Evolutionary conservation across 805 yeast genomes (phyloP), one percentile per base, ranked within the genome.

Genomic region (Wickerhamia fluorescens): DNA sequence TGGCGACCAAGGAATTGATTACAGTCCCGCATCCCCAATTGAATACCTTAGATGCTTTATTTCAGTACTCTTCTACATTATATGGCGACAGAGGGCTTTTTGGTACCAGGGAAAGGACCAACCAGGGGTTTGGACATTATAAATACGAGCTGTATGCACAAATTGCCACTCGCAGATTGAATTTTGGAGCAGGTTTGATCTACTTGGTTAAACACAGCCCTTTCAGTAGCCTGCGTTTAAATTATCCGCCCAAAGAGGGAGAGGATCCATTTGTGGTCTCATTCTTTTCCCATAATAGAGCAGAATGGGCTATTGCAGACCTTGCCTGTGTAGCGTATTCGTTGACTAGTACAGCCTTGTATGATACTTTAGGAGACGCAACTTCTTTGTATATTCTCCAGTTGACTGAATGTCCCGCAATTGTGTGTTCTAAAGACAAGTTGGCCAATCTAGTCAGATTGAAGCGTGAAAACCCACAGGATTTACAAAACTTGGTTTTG

Each of bases 271-370:
- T 75, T 41, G 56, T 76, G 21, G 66, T 78, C 25, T 60, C 80
- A 2, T 42, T 79, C 12, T 71, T 72, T 48, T 67, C 80, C 14
- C 60, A 66, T 12, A 79, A 79, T 47, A 60, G 75, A 27, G 61
- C 70, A 6, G 84, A 81, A 52, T 82, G 92, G 92, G 62, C 68
- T 18, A 48, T 80, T 12, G 53, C 81, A 16, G 92, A 82, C 53
- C 51, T 80, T 42, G 87, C 86, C 1, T 73, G 82, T 43, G 68
- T 66, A 24, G 66, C 74, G 6, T 78, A 72, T 38, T 36, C 48
- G 20, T 31, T 49, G 28, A 41, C 48, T 23, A 45, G 40, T 29
- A 49, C 54, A 5, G 51, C 50, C 6, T 41, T 49, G 36, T 49
- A 49, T 32, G 43, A 47, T 20, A 49, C 53, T 3, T 56, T 67